Base-by-base conservation (phyloP, 1,284 basidiomycete species). In the Ganoderma sp. region DNA sequence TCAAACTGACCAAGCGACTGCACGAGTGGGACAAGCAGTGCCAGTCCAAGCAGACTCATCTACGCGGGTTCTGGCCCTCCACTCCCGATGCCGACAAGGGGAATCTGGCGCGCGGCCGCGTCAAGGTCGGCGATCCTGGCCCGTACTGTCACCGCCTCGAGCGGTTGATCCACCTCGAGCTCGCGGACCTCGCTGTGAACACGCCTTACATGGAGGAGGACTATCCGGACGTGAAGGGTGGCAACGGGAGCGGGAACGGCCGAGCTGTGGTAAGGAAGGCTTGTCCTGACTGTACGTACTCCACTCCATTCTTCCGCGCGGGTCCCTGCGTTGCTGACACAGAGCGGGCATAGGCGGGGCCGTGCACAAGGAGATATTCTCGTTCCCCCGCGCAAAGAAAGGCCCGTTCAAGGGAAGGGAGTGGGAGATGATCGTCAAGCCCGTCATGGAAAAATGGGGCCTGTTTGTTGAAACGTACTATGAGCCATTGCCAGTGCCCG, bases 1-100 rank as follows among this genome's bases (percentile, higher is more conserved):
- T 80, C 39, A 85, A 84, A 68, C 77, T 87, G 50, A 78, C 74
- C 60, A 82, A 83, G 70, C 82, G 87, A 22, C 78, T 93, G 45
- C 87, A 90, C 75, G 85, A 94, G 74, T 94, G 92, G 92, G 82
- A 83, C 32, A 92, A 90, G 73, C 91, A 92, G 39, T 88, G 87
- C 65, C 80, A 78, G 19, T 87, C 85, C 25, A 84, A 84, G 71
- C 77, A 80, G 66, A 84, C 84, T 22, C 78, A 86, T n/a, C 75
- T 84, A 2, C 83, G 85, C 3, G 85, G 86, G 0, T 85, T 79
- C 77, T 87, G 84, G 83, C 87, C 87, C 0, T 80, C 80, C 17
- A 80, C 77, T 25, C 75, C 79, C 41, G 78, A 80, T 57, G 75
- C 75, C 14, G 78, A 80, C 64, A 72, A 74, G 19, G 75, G 72